Base-by-base conservation (phyloP, 495 filamentous ascomycete species). In the Penicillium robsamsonii region DNA sequence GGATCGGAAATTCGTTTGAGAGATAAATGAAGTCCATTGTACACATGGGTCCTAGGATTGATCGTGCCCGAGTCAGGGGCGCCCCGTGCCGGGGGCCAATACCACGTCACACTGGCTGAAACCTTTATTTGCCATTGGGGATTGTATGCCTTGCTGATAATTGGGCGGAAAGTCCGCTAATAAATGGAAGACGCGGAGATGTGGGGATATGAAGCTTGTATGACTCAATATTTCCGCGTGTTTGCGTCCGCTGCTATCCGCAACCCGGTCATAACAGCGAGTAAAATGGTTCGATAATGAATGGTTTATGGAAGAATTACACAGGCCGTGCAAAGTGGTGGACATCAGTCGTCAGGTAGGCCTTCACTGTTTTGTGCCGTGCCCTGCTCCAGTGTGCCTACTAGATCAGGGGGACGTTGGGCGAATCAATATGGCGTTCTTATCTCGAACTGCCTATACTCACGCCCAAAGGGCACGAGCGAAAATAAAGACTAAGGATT, bases 401-500 rank as follows among this genome's bases (percentile, higher is more conserved):
- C 10, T 9, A 31, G 9, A 10, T 31, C 4, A 4, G 30, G 17
- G 20, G 15, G n/a, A 47, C 5, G 25, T 20, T 10, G 7, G 46
- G 18, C 18, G 17, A 37, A 31, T 18, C 17, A 49, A 48, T 7
- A 25, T 24, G 12, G 12, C 7, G 15, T 33, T 52, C 3, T 6
- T 13, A 24, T 43, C 9, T 43, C n/a, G 2, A 30, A 10, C 2
- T 25, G 20, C 41, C 8, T n/a, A 22, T 42, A 37, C 22, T 12
- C 5, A 30, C 9, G 11, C 3, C 25, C 10, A 12, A 10, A 18
- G 11, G 11, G 20, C 22, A 15, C 5, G 25, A 22, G 7, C 0
- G n/a, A 27, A 15, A 1, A 13, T n/a, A 43, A 6, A 1, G n/a
- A 13, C 33, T 56, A 86, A n/a, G 84, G 79, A 15, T 84, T 77